These are phyloP conservation scores for Cucurbita ficifolia DNA, from an alignment of 306 rosid species.

Conservation along the genomic window DNA sequence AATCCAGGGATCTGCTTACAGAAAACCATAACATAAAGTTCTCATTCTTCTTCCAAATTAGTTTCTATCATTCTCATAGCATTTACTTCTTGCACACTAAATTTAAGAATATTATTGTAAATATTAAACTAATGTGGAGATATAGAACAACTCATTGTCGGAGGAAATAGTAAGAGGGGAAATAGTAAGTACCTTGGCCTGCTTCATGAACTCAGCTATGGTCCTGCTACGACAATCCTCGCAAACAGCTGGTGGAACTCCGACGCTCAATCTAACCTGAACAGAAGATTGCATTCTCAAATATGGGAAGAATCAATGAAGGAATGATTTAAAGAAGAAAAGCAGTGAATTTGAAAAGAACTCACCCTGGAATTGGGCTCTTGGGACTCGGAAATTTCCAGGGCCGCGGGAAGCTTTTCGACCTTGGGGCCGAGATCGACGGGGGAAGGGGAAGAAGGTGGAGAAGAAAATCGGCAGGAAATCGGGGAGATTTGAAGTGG, in stretches of 20 bases:
- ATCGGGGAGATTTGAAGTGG: constrained; percentile 8
- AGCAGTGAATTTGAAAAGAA: neutral
- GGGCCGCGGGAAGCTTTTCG: constrained; percentile 48
- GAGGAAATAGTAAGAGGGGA: neutral
- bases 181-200: constrained; percentile 40
- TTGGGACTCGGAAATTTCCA: constrained; percentile 44
- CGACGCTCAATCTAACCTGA: constrained; percentile 73
- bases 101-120: neutral
- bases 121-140: neutral
- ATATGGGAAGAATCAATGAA: neutral
- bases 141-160: neutral
- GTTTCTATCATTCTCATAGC: too few relatives aligned
- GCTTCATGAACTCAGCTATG: constrained; percentile 61
- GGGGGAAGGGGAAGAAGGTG: constrained; percentile 34
- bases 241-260: constrained; percentile 70
- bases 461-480: constrained; percentile 22
- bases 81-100: too few relatives aligned
- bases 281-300: neutral
- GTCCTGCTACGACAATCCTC: constrained; percentile 64
- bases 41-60: neutral
- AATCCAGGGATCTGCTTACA: constrained; percentile 70
- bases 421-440: constrained; percentile 18
- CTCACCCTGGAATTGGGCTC: constrained; percentile 64
- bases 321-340: neutral
- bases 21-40: neutral